These are phyloP conservation scores for Epichloe hybrida DNA, from an alignment of 2,329 filamentous ascomycete genomes.

Conservation along the genomic window DNA sequence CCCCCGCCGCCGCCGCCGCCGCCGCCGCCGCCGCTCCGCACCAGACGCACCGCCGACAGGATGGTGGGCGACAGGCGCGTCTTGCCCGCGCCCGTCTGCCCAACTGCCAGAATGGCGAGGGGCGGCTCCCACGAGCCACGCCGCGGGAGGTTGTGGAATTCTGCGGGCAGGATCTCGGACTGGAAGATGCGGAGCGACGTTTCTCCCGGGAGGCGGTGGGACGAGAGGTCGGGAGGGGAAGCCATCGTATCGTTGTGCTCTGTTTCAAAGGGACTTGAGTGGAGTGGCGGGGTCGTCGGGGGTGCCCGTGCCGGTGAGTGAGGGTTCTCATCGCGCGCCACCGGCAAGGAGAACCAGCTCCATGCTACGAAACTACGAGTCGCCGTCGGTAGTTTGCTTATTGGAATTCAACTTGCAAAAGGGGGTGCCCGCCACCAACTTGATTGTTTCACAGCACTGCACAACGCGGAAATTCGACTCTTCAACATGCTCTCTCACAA, in stretches of 20 bases:
- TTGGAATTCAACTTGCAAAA: too few relatives aligned
- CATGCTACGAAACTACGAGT: too few relatives aligned
- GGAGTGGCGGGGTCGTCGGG: too few relatives aligned
- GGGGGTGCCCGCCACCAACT: too few relatives aligned
- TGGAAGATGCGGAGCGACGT: constrained; percentile 19
- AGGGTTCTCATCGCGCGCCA: too few relatives aligned
- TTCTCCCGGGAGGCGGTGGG: constrained; percentile 18
- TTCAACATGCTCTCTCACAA: neutral
- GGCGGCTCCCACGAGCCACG: constrained; percentile 11
- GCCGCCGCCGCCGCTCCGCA: neutral
- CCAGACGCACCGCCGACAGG: constrained; percentile 16
- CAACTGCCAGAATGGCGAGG: constrained; percentile 29
- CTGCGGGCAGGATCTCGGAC: constrained; percentile 18
- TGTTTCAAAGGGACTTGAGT: too few relatives aligned
- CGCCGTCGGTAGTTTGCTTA: too few relatives aligned
- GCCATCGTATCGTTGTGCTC: too few relatives aligned
- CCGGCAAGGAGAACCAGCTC: too few relatives aligned
- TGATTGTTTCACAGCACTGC: too few relatives aligned
- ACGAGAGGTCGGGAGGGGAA: constrained; percentile 16
- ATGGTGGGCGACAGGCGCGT: constrained; percentile 28
- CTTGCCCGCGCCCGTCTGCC: constrained; percentile 37
- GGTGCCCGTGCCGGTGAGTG: too few relatives aligned
- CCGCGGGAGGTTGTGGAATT: constrained; percentile 13
- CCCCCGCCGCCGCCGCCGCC: neutral
- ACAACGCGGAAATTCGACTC: too few relatives aligned